Evolutionary conservation across 2,329 filamentous ascomycete species (phyloP), one percentile per base, ranked within the genome.

Genomic region (Rosellinia necatrix): DNA sequence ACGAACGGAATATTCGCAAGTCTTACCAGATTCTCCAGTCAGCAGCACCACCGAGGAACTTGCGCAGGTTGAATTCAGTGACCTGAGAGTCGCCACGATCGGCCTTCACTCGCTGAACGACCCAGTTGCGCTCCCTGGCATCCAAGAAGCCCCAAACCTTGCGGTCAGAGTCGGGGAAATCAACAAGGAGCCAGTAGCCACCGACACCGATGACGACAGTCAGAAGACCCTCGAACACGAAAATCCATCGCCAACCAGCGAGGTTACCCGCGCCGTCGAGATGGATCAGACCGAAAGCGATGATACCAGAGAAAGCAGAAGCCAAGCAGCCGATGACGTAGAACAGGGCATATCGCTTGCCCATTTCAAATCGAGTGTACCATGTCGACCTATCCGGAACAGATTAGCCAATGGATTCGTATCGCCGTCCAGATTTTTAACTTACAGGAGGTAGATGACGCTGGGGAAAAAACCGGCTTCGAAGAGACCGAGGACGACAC

Each of bases 401-500:
- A n/a, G n/a, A n/a, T n/a, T n/a, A n/a, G n/a, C n/a, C n/a, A n/a
- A n/a, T n/a, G n/a, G n/a, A n/a, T n/a, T n/a, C n/a, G n/a, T n/a
- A n/a, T n/a, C n/a, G n/a, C n/a, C n/a, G 9, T 3, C 17, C 3
- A 3, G 3, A 3, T 17, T 22, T 17, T 22, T 2, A 21, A 47
- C 64, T 27, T 59, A 87, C 13, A 91, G 78, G 3, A 91, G 75
- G 66, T 90, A 91, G 0, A 89, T 85, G 49, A 82, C 87, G 46
- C 83, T 82, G 0, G 87, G 87, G 71, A 90, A 91, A 72, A 88
- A 90, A 0, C 87, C 84, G 17, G 84, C 82, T 67, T 90, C 87
- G 34, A 89, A 78, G 2, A 86, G 62, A 52, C 87, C 88, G 15
- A 89, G 76, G 1, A 90, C 55, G 0, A 85, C 71, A 42, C 87